Conservation (phyloP, 805 yeast species). For the Phaffomyces opuntiae region DNA sequence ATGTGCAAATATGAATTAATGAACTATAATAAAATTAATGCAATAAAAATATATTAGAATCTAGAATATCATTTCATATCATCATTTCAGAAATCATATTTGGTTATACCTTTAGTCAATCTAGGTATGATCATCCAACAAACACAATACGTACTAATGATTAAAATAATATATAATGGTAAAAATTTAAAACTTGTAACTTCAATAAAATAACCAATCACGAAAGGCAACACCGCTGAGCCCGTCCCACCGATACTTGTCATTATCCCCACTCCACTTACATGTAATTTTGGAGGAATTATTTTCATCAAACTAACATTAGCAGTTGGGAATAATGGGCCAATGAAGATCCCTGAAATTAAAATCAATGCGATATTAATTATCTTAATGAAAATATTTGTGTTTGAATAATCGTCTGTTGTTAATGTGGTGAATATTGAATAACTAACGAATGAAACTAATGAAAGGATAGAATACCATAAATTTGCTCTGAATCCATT, state of each 20-base stretch:
- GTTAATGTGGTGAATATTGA: slow-evolving; percentile 8
- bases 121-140: slow-evolving; percentile 9
- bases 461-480: slow-evolving; percentile 29
- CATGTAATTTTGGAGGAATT: slow-evolving; percentile 53
- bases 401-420: slow-evolving; percentile 32
- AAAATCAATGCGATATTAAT: slow-evolving; percentile 20
- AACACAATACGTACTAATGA: slow-evolving; percentile 7
- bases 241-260: slow-evolving; percentile 82
- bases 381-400: background rate
- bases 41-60: too few species aligned
- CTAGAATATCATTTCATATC: background rate
- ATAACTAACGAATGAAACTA: slow-evolving; percentile 21
- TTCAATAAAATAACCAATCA: slow-evolving; percentile 41
- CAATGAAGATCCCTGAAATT: slow-evolving; percentile 51
- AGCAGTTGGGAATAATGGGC: slow-evolving; percentile 70
- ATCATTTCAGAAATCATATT: slow-evolving; percentile 3
- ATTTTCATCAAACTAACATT: slow-evolving; percentile 56
- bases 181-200: slow-evolving; percentile 21
- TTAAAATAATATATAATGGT: slow-evolving; percentile 16
- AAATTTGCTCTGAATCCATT: slow-evolving; percentile 36
- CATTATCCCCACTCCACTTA: slow-evolving; percentile 64
- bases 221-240: slow-evolving; percentile 66
- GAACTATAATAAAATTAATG: background rate
- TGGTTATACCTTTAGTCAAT: background rate
- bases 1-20: background rate